Conservation (phyloP, 2,329 filamentous ascomycete genomes). For the Curvularia sp. region DNA sequence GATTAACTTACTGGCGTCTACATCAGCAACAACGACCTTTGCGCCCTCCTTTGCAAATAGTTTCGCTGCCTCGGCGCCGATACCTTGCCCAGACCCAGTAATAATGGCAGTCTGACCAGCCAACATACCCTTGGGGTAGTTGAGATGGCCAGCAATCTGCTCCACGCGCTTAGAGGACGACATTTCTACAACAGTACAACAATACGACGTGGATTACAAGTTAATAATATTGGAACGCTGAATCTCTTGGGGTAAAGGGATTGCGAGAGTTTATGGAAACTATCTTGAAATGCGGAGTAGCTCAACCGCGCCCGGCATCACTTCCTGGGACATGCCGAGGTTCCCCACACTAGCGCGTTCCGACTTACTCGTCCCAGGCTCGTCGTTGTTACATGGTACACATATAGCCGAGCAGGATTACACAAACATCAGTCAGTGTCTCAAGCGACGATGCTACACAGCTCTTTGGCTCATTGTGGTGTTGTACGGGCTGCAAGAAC, state of each 20-base stretch:
- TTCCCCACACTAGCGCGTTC: slow-evolving; percentile 18
- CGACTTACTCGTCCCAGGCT: slow-evolving; percentile 11
- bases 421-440: too few relatives aligned
- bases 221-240: not conserved
- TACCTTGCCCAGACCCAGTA: slow-evolving; percentile 85
- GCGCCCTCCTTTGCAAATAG: slow-evolving; percentile 89
- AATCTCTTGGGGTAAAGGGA: not conserved
- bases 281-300: slow-evolving; percentile 26
- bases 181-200: slow-evolving; percentile 15
- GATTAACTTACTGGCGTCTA: slow-evolving; percentile 67
- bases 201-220: not conserved
- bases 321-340: slow-evolving; percentile 19
- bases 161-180: slow-evolving; percentile 58
- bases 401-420: not conserved
- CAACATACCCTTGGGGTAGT: slow-evolving; percentile 80
- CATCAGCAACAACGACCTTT: slow-evolving; percentile 82
- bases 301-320: slow-evolving; percentile 22
- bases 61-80: slow-evolving; percentile 82
- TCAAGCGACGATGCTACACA: too few relatives aligned
- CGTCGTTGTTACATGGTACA: not conserved
- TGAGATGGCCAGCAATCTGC: slow-evolving; percentile 80
- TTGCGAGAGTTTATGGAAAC: slow-evolving; percentile 1
- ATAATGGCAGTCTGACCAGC: slow-evolving; percentile 84
- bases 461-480: too few relatives aligned
- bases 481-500: not conserved